Conservation (phyloP, 1,284 basidiomycete genomes). For the Ceratobasidium papillatum region DNA sequence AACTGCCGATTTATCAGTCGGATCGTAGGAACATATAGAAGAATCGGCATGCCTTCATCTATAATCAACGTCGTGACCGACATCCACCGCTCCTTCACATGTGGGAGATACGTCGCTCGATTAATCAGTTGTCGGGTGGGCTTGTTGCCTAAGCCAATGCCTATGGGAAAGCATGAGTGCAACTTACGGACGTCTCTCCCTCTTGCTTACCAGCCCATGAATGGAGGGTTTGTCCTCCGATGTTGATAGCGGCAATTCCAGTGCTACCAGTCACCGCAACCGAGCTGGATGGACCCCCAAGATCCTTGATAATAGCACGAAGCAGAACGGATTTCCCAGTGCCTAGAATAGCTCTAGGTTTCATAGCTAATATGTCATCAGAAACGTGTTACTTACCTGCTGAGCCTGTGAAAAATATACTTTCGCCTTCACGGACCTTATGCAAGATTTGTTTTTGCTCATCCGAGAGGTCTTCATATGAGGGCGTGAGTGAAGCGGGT, state of each 20-base stretch:
- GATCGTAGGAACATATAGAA: background rate
- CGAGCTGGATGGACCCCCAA: conserved; percentile 55
- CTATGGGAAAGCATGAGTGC: too few species aligned
- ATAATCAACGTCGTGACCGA: conserved; percentile 86
- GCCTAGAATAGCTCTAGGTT: conserved; percentile 50
- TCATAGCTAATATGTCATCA: background rate
- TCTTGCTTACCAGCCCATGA: conserved; percentile 58
- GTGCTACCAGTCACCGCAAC: conserved; percentile 67
- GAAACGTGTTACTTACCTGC: conserved; percentile 70
- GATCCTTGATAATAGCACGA: conserved; percentile 60
- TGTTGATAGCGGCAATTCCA: conserved; percentile 67
- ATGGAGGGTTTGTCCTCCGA: conserved; percentile 66
- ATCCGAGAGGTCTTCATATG: conserved; percentile 52
- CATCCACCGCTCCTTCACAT: conserved; percentile 73
- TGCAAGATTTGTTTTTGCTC: conserved; percentile 86
- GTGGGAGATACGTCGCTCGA: conserved; percentile 77
- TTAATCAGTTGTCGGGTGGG: conserved; percentile 66
- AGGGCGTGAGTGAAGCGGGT: background rate
- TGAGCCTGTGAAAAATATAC: conserved; percentile 95
- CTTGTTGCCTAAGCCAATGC: conserved; percentile 81
- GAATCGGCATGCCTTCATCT: conserved; percentile 79
- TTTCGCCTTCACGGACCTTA: conserved; percentile 75
- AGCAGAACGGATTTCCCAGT: conserved; percentile 68
- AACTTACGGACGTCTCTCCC: too few species aligned
- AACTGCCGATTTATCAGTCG: conserved; percentile 60